phyloP scores from a whole-genome alignment of 176 grass and related monocot genomes.

The Eremochloa ophiuroides region DNA sequence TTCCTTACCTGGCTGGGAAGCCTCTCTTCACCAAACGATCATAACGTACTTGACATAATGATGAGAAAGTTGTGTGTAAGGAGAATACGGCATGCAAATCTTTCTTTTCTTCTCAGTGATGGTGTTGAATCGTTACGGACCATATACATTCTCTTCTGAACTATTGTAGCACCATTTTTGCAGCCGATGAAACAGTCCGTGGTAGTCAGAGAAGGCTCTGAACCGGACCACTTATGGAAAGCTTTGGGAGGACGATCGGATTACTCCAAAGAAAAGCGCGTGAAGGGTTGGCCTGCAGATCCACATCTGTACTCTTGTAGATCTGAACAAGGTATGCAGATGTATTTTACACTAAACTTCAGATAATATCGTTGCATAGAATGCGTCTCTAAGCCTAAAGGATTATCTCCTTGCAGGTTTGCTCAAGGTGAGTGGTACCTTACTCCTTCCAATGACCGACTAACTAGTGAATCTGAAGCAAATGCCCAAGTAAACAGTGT shows the following conservation, averaged over 20 bases:
- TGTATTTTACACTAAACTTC: neutral
- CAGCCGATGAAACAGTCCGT: slow-evolving; percentile 66
- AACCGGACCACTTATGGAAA: slow-evolving; percentile 77
- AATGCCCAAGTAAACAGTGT: neutral
- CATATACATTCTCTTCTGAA: neutral
- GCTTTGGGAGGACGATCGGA: slow-evolving; percentile 66
- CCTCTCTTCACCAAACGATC: slow-evolving; percentile 55
- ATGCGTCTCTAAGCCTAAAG: slow-evolving; percentile 7
- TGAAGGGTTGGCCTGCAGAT: slow-evolving; percentile 48
- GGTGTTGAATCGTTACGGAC: neutral
- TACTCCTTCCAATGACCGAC: neutral
- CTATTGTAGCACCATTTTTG: slow-evolving; percentile 26
- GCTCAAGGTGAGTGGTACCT: slow-evolving; percentile 38
- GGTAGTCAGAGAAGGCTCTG: slow-evolving; percentile 67
- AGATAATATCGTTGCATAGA: slow-evolving; percentile 1
- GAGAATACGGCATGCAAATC: neutral
- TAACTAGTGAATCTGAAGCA: neutral
- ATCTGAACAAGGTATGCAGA: slow-evolving; percentile 54
- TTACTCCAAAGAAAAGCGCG: slow-evolving; percentile 58
- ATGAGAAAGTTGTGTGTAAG: slow-evolving; percentile 66
- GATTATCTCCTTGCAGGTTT: slow-evolving; percentile 43
- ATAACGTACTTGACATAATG: slow-evolving; percentile 60
- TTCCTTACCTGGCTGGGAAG: slow-evolving; percentile 64
- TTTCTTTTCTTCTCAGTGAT: neutral
- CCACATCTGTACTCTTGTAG: slow-evolving; percentile 63